A percentile compares a stretch with the other conserved stretches of the same genome.
phyloP scores from a whole-genome alignment of 2,329 filamentous ascomycete species.

The Talaromyces sp. region DNA sequence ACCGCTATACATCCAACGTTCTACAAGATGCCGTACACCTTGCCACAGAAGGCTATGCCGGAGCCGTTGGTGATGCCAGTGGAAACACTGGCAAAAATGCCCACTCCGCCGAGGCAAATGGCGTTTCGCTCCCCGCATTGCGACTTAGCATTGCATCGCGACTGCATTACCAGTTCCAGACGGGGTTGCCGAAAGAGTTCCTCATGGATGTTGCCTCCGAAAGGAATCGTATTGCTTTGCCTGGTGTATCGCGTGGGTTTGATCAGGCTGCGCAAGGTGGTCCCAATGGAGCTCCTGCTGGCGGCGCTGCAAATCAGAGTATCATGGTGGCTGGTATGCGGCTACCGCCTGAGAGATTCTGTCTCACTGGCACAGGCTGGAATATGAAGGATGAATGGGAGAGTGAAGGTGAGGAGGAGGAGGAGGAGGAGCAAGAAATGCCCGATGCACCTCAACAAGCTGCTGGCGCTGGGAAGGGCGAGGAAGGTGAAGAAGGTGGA shows the following conservation, averaged over 20 bases:
- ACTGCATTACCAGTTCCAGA: constrained; percentile 63
- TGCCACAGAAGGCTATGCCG: constrained; percentile 54
- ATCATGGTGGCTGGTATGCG: constrained; percentile 56
- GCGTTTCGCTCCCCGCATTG: constrained; percentile 60
- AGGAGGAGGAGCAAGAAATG: constrained; percentile 43
- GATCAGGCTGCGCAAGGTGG: constrained; percentile 26
- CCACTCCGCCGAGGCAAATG: constrained; percentile 48
- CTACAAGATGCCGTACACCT: constrained; percentile 57
- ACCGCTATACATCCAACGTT: constrained; percentile 57
- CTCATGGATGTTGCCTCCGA: constrained; percentile 61
- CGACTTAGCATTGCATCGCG: constrained; percentile 63
- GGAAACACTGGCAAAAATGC: constrained; percentile 35
- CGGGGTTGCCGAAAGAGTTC: constrained; percentile 63
- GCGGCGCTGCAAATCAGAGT: constrained; percentile 33
- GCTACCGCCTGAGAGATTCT: constrained; percentile 65
- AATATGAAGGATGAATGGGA: constrained; percentile 62
- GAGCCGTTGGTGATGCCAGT: constrained; percentile 30
- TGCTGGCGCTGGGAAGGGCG: constrained; percentile 31
- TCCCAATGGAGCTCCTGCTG: constrained; percentile 22
- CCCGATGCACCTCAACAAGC: constrained; percentile 23
- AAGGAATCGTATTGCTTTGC: constrained; percentile 57
- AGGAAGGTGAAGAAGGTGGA: constrained; percentile 34
- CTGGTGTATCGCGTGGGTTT: constrained; percentile 57
- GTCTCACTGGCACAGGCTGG: constrained; percentile 60
- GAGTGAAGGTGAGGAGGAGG: constrained; percentile 54